Percentiles rank a stretch among this genome's conserved stretches.
These are phyloP conservation scores for Myxozyma vanderwaltii DNA, from an alignment of 805 yeast species.

Conservation along the genomic window DNA sequence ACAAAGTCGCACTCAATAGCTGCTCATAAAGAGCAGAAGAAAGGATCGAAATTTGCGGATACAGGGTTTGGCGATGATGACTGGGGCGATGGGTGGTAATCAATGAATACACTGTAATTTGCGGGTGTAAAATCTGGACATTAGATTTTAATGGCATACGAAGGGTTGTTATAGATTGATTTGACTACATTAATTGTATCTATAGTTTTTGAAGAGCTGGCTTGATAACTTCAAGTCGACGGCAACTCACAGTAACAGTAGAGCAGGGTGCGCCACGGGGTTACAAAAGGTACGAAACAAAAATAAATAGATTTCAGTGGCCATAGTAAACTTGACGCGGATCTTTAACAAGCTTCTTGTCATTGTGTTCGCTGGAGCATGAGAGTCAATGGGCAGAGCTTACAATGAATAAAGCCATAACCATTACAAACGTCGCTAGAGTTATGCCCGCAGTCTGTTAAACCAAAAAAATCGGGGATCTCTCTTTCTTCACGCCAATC, in stretches of 20 bases:
- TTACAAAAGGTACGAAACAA: too few relatives aligned
- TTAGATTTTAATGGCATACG: neutral
- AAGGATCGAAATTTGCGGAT: slow-evolving; percentile 27
- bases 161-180: neutral
- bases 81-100: slow-evolving; percentile 41
- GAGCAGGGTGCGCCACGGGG: too few relatives aligned
- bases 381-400: too few relatives aligned
- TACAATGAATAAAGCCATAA: neutral
- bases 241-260: too few relatives aligned
- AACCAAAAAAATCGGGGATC: neutral
- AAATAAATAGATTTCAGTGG: too few relatives aligned
- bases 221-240: too few relatives aligned
- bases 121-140: neutral
- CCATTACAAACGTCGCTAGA: neutral
- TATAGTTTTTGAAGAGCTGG: neutral
- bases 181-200: neutral
- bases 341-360: too few relatives aligned
- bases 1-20: slow-evolving; percentile 28
- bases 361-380: too few relatives aligned
- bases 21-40: slow-evolving; percentile 28
- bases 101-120: too few relatives aligned
- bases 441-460: neutral
- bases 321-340: too few relatives aligned
- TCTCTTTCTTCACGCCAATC: slow-evolving; percentile 5
- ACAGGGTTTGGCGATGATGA: slow-evolving; percentile 33